Conservation (phyloP, 352 stramenopile species). For the Pythium rhizo-oryzae region DNA sequence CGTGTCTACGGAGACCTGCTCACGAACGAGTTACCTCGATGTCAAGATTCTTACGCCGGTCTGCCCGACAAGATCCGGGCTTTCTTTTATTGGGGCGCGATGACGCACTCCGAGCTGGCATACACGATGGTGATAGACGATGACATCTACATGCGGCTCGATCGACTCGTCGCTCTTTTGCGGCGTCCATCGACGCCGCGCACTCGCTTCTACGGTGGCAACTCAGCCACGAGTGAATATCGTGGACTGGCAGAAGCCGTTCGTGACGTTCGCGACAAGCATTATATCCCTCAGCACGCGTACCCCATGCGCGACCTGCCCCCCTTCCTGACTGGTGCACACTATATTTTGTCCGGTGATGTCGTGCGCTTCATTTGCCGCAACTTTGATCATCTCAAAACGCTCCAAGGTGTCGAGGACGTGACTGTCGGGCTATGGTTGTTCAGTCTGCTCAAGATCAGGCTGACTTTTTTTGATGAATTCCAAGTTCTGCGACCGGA, state of each 20-base stretch:
- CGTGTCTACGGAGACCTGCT: slow-evolving; percentile 16
- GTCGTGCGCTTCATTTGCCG: slow-evolving; percentile 21
- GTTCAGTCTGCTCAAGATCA: slow-evolving; percentile 35
- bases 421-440: slow-evolving; percentile 53
- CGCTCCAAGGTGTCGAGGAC: slow-evolving; percentile 38
- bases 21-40: background rate
- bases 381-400: slow-evolving; percentile 32
- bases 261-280: slow-evolving; percentile 36
- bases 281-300: background rate
- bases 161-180: background rate
- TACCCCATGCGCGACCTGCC: background rate
- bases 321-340: background rate
- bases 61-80: slow-evolving; percentile 8
- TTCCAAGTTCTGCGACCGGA: slow-evolving; percentile 34
- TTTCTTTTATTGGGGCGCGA: slow-evolving; percentile 3
- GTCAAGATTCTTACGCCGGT: slow-evolving; percentile 3
- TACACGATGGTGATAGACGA: slow-evolving; percentile 56
- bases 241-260: background rate
- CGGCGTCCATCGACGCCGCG: background rate
- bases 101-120: background rate
- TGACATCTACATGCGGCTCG: slow-evolving; percentile 30
- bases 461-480: slow-evolving; percentile 33
- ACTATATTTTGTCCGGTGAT: background rate
- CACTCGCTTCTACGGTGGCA: slow-evolving; percentile 5
- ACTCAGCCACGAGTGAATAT: background rate